Conservation (phyloP, 2,329 filamentous ascomycete species). For the Pseudogymnoascus sp. region DNA sequence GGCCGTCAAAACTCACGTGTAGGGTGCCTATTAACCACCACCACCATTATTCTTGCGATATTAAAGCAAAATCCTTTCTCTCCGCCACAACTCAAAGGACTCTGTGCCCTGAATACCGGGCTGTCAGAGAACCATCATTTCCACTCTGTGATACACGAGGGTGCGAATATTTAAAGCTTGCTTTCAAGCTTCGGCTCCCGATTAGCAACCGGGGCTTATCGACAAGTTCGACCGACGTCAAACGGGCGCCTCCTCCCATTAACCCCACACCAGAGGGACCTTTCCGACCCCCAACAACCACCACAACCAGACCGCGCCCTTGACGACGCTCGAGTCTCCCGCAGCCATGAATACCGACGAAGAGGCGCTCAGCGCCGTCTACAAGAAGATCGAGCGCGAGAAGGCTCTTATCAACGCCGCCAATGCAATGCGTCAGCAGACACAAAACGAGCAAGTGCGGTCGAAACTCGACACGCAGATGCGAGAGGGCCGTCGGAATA, state of each 20-base stretch:
- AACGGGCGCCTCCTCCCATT: slow-evolving; percentile 1
- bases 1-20: slow-evolving; percentile 4
- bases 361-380: slow-evolving; percentile 67
- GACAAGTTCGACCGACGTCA: slow-evolving; percentile 4
- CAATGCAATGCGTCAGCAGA: slow-evolving; percentile 90
- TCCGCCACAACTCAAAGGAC: not conserved
- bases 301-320: slow-evolving; percentile 1
- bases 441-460: slow-evolving; percentile 84
- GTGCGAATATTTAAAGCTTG: not conserved
- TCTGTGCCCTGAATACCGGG: not conserved
- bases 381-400: slow-evolving; percentile 96
- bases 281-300: not conserved
- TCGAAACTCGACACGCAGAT: slow-evolving; percentile 90
- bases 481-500: slow-evolving; percentile 84
- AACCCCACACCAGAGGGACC: slow-evolving; percentile 7
- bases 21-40: not conserved
- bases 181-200: slow-evolving; percentile 3
- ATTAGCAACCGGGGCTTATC: slow-evolving; percentile 7
- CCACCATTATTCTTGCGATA: not conserved
- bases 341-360: slow-evolving; percentile 53
- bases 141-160: not conserved
- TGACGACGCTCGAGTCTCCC: slow-evolving; percentile 6
- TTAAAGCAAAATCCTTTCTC: not conserved
- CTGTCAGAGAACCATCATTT: not conserved
- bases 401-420: slow-evolving; percentile 91